phyloP scores from a whole-genome alignment of 148 eudicot species.

The Vaccinium macrocarpon region DNA sequence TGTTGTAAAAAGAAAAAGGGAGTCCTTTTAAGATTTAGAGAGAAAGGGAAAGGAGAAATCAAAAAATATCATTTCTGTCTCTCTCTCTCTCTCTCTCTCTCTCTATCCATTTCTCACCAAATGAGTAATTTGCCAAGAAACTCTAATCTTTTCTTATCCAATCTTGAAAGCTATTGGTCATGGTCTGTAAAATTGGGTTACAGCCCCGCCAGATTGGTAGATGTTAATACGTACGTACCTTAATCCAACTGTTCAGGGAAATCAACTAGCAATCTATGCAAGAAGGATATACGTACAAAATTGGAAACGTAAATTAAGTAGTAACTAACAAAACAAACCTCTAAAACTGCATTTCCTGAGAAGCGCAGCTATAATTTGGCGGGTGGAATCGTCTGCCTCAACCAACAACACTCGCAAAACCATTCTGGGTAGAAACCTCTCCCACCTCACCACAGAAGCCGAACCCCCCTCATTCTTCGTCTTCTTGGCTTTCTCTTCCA shows the following conservation, averaged over 20 bases:
- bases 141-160: no score
- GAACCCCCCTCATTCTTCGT: slow-evolving; percentile 26
- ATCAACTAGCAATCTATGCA: neutral
- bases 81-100: no score
- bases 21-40: no score
- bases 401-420: slow-evolving; percentile 66
- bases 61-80: no score
- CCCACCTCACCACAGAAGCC: slow-evolving; percentile 48
- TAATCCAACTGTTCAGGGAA: neutral
- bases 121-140: no score
- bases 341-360: slow-evolving; percentile 79
- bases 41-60: no score
- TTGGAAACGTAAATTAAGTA: neutral
- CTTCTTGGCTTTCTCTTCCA: slow-evolving; percentile 1
- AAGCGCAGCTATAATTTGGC: slow-evolving; percentile 86
- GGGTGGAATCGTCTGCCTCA: slow-evolving; percentile 85
- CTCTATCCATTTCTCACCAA: no score
- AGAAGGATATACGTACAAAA: neutral
- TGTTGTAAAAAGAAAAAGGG: no score
- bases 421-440: slow-evolving; percentile 55
- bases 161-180: no score
- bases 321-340: slow-evolving; percentile 39
- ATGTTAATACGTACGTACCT: neutral
- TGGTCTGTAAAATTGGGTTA: no score
- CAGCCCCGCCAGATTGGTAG: no score